Percentiles rank a stretch among this genome's conserved stretches.
Evolutionary conservation across 805 yeast genomes (phyloP).

Genomic region (Nakazawaea anatomiae): DNA sequence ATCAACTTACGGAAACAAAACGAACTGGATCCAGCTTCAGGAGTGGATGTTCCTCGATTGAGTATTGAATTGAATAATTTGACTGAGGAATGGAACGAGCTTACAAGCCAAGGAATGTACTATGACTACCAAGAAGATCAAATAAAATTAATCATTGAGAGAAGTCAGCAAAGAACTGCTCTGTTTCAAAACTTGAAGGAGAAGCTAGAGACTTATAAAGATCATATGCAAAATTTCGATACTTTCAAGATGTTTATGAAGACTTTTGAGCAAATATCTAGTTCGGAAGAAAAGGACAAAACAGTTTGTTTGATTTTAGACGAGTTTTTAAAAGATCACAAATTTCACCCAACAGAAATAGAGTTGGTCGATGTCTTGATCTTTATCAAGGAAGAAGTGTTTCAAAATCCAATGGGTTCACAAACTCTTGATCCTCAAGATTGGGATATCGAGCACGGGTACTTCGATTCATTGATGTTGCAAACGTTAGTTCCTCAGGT

Average conservation of each 20-base stretch:
- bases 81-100: slow-evolving; percentile 8
- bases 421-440: not conserved
- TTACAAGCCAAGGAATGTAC: slow-evolving; percentile 12
- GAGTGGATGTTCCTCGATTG: slow-evolving; percentile 9
- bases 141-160: slow-evolving; percentile 1
- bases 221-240: not conserved
- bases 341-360: slow-evolving; percentile 21
- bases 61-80: slow-evolving; percentile 15
- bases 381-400: slow-evolving; percentile 19
- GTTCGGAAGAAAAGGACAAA: slow-evolving; percentile 17
- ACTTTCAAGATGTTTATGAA: slow-evolving; percentile 18
- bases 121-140: slow-evolving; percentile 14
- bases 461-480: slow-evolving; percentile 30
- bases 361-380: slow-evolving; percentile 23
- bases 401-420: not conserved
- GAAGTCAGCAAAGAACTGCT: not conserved
- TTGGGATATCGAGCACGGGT: slow-evolving; percentile 13
- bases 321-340: slow-evolving; percentile 12
- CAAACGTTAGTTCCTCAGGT: slow-evolving; percentile 30
- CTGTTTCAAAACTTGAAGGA: slow-evolving; percentile 9
- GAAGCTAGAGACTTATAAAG: not conserved
- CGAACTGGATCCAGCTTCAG: not conserved
- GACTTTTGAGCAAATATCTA: slow-evolving; percentile 10
- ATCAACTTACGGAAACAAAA: slow-evolving; percentile 3
- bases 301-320: slow-evolving; percentile 13